Conservation (phyloP, 2,329 filamentous ascomycete genomes). For the Arthroderma sp. region DNA sequence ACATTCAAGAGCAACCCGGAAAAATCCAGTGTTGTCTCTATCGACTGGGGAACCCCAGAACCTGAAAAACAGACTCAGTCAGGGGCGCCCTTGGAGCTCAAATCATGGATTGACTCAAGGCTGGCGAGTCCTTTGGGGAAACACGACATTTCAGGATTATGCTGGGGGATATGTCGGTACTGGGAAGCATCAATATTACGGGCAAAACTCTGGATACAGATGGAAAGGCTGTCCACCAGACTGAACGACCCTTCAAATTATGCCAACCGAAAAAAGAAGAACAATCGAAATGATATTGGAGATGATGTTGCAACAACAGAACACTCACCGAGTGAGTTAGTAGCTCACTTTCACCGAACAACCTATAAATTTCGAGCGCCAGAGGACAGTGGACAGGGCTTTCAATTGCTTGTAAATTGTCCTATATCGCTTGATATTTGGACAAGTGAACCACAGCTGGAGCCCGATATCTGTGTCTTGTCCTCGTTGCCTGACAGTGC, state of each 20-base stretch:
- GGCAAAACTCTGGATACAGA: constrained; percentile 23
- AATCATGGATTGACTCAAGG: constrained; percentile 23
- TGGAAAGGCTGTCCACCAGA: constrained; percentile 4
- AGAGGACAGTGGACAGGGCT: constrained; percentile 2
- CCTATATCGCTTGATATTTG: constrained; percentile 24
- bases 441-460: constrained; percentile 28
- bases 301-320: not conserved
- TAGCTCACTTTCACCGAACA: constrained; percentile 26
- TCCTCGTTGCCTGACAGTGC: not conserved
- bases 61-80: constrained; percentile 3
- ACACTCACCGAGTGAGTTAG: constrained; percentile 7
- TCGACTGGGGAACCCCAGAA: constrained; percentile 15
- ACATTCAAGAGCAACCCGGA: constrained; percentile 24
- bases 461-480: constrained; percentile 24
- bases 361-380: constrained; percentile 21
- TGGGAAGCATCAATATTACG: constrained; percentile 28
- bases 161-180: constrained; percentile 29
- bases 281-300: constrained; percentile 8
- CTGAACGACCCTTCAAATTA: not conserved
- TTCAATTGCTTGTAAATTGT: constrained; percentile 22
- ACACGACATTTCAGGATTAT: constrained; percentile 28
- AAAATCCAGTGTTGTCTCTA: constrained; percentile 21
- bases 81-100: constrained; percentile 18
- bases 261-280: constrained; percentile 2
- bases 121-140: constrained; percentile 23